phyloP scores from a whole-genome alignment of 768 basidiomycete genomes.

The Imleria badia region DNA sequence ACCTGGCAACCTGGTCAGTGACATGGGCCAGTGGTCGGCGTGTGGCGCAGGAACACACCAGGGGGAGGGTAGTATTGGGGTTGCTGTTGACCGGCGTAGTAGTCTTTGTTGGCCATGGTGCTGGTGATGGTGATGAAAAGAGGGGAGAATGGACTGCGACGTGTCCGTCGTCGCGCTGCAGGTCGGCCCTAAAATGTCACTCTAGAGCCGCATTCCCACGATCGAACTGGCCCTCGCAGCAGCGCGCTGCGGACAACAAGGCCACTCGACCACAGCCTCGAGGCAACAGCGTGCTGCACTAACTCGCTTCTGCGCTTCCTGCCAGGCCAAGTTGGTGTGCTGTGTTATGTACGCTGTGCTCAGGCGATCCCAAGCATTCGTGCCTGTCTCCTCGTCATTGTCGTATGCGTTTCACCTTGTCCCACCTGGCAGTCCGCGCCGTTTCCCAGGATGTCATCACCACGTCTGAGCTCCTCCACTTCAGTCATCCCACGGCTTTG shows the following conservation, averaged over 20 bases:
- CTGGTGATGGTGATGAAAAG: conserved; percentile 14
- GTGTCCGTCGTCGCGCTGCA: conserved; percentile 9
- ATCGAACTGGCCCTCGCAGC: background rate
- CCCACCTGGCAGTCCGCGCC: conserved; percentile 4
- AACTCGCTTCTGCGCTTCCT: background rate
- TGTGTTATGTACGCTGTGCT: conserved; percentile 10
- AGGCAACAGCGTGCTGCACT: conserved; percentile 15
- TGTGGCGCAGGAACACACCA: conserved; percentile 33
- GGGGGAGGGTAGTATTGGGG: conserved; percentile 58
- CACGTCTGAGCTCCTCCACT: background rate
- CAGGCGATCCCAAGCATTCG: no score
- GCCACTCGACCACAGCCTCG: conserved; percentile 16
- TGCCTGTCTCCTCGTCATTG: background rate
- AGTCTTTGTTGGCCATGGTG: conserved; percentile 73
- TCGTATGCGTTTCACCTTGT: background rate
- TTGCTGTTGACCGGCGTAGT: conserved; percentile 58
- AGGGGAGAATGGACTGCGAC: conserved; percentile 12
- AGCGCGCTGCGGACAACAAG: background rate
- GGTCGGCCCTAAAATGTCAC: conserved; percentile 27
- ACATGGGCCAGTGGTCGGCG: background rate
- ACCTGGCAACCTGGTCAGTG: conserved; percentile 42
- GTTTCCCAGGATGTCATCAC: conserved; percentile 22
- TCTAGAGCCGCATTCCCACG: conserved; percentile 22
- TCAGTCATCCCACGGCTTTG: conserved; percentile 4
- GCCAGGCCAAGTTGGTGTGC: conserved; percentile 1